phyloP scores from a whole-genome alignment of 1,284 basidiomycete species.

The Ganoderma lingzhi region DNA sequence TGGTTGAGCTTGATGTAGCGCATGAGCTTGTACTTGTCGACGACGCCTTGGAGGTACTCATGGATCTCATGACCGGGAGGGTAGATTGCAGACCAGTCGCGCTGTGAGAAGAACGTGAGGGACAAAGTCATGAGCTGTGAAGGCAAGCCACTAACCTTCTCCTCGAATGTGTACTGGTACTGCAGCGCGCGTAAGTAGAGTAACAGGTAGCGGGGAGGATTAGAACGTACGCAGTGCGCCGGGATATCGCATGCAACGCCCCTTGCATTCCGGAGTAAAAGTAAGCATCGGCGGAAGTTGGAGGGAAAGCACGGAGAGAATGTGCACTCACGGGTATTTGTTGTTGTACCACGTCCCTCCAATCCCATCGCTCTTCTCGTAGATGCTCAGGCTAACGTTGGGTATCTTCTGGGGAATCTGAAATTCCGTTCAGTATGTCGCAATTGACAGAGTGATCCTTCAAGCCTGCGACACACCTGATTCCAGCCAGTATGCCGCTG shows the following conservation, averaged over 20 bases:
- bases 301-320: neutral
- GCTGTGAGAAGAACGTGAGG: conserved; percentile 40
- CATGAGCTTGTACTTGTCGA: conserved; percentile 64
- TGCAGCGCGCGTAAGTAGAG: conserved; percentile 32
- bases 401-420: conserved; percentile 59
- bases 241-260: conserved; percentile 64
- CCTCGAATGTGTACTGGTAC: conserved; percentile 67
- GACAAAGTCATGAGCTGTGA: neutral
- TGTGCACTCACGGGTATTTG: conserved; percentile 41
- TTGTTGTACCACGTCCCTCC: conserved; percentile 64
- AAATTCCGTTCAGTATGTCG: neutral
- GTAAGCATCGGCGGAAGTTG: neutral
- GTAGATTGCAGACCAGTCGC: conserved; percentile 69
- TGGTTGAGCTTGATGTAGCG: conserved; percentile 62
- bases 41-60: conserved; percentile 57
- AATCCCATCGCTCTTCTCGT: conserved; percentile 61
- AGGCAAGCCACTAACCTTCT: conserved; percentile 45
- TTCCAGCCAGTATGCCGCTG: conserved; percentile 63
- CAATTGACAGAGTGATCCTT: neutral
- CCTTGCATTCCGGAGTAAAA: conserved; percentile 38
- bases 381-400: conserved; percentile 62
- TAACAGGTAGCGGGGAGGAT: neutral
- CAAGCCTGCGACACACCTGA: conserved; percentile 44
- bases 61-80: conserved; percentile 65
- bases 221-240: conserved; percentile 52